Evolutionary conservation across 2,329 filamentous ascomycete genomes (phyloP).

Genomic region (Decorospora gaudefroyi): DNA sequence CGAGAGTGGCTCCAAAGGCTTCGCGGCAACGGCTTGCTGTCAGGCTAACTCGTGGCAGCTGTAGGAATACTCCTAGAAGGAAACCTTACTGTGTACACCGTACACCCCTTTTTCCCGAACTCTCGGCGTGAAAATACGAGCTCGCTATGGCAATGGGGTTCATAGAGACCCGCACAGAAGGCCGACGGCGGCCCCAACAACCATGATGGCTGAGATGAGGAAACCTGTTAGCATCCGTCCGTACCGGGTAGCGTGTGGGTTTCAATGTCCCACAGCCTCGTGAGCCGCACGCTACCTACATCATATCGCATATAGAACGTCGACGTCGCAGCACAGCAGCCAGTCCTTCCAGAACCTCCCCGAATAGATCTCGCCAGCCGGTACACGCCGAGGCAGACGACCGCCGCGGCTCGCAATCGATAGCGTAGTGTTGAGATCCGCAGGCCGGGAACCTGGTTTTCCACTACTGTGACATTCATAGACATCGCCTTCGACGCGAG

Average conservation of each 20-base stretch:
- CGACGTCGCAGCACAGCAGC: conserved; percentile 9
- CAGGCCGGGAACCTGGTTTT: conserved; percentile 15
- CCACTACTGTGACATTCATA: background rate
- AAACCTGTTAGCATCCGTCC: conserved; percentile 5
- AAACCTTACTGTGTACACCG: background rate
- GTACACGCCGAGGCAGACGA: conserved; percentile 14
- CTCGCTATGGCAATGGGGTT: conserved; percentile 21
- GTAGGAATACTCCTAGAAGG: conserved; percentile 6
- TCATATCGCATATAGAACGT: conserved; percentile 16
- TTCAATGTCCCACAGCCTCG: conserved; percentile 15
- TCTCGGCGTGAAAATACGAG: conserved; percentile 21
- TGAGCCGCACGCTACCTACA: conserved; percentile 17
- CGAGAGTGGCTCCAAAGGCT: conserved; percentile 8
- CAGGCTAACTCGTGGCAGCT: conserved; percentile 10
- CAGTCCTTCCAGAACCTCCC: conserved; percentile 4
- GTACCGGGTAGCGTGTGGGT: conserved; percentile 7
- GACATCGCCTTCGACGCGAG: too few species aligned
- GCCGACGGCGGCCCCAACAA: conserved; percentile 19
- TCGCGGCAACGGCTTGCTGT: conserved; percentile 23
- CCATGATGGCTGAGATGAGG: conserved; percentile 4
- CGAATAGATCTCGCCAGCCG: conserved; percentile 8
- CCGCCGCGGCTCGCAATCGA: conserved; percentile 28
- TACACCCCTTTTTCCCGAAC: conserved; percentile 18
- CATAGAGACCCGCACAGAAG: conserved; percentile 18
- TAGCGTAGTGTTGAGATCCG: conserved; percentile 18